Conservation (phyloP, 2,329 filamentous ascomycete species). For the Teratosphaeria gauchensis region DNA sequence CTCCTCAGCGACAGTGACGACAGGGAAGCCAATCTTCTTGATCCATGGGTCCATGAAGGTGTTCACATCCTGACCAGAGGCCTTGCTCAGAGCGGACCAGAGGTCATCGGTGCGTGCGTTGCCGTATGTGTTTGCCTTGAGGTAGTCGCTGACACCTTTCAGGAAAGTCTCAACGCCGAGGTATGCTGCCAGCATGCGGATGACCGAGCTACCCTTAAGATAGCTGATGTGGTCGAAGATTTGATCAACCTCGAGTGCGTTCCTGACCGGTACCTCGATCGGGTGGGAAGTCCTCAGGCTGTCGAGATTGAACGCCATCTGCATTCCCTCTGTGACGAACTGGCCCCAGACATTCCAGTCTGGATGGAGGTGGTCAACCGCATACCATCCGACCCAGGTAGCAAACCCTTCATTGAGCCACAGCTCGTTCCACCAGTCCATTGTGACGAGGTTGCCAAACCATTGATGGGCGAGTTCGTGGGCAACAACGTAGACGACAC, state of each 20-base stretch:
- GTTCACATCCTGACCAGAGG: constrained; percentile 77
- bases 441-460: constrained; percentile 92
- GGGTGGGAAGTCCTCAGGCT: constrained; percentile 85
- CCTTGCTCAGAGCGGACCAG: constrained; percentile 79
- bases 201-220: constrained; percentile 88
- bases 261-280: constrained; percentile 88
- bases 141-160: constrained; percentile 78
- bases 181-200: constrained; percentile 90
- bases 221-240: constrained; percentile 98
- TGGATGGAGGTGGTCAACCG: constrained; percentile 81
- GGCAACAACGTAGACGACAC: constrained; percentile 94
- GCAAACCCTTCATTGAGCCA: constrained; percentile 97
- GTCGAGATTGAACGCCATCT: constrained; percentile 83
- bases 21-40: constrained; percentile 85
- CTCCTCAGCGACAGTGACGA: constrained; percentile 77
- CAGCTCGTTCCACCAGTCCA: constrained; percentile 73
- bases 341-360: constrained; percentile 98
- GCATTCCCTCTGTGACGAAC: constrained; percentile 91
- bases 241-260: constrained; percentile 92
- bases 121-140: constrained; percentile 78
- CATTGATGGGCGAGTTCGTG: constrained; percentile 95
- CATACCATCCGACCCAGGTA: constrained; percentile 95
- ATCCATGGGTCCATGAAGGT: constrained; percentile 93
- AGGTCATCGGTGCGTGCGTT: constrained; percentile 87
- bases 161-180: constrained; percentile 83